Percentiles rank a stretch among this genome's conserved stretches.
Evolutionary conservation across 2,329 filamentous ascomycete genomes (phyloP).

Genomic region (Grosmannia penicillata): DNA sequence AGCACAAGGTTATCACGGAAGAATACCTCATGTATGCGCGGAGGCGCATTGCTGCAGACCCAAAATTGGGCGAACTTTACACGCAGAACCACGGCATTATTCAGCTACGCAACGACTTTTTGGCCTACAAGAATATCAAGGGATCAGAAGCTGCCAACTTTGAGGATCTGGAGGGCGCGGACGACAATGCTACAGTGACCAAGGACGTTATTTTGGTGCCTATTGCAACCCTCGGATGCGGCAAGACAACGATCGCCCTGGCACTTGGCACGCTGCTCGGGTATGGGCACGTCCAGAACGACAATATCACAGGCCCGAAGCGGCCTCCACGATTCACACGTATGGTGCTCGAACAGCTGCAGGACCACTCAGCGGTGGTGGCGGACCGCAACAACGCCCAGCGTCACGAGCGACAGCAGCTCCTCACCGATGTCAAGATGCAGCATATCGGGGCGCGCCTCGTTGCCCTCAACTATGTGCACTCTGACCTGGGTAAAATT

Average conservation of each 20-base stretch:
- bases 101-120: conserved; percentile 71
- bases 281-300: conserved; percentile 93
- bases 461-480: conserved; percentile 79
- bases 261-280: conserved; percentile 70
- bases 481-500: conserved; percentile 62
- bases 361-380: conserved; percentile 56
- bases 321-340: conserved; percentile 68
- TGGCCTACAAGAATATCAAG: conserved; percentile 68
- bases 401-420: conserved; percentile 71
- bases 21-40: conserved; percentile 79
- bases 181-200: conserved; percentile 37
- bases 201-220: conserved; percentile 71
- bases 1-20: conserved; percentile 79
- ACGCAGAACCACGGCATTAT: conserved; percentile 91
- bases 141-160: conserved; percentile 76
- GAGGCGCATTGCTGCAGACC: conserved; percentile 53
- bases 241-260: conserved; percentile 84
- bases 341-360: conserved; percentile 50
- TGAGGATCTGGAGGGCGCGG: conserved; percentile 42
- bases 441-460: conserved; percentile 51
- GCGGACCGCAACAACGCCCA: conserved; percentile 93
- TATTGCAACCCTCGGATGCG: conserved; percentile 86
- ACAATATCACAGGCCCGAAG: conserved; percentile 73
- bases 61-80: conserved; percentile 55
- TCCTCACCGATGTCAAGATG: conserved; percentile 62